Base-by-base conservation (phyloP, 192 early-diverging fungal genomes). In the Rhizophagus sp. region DNA sequence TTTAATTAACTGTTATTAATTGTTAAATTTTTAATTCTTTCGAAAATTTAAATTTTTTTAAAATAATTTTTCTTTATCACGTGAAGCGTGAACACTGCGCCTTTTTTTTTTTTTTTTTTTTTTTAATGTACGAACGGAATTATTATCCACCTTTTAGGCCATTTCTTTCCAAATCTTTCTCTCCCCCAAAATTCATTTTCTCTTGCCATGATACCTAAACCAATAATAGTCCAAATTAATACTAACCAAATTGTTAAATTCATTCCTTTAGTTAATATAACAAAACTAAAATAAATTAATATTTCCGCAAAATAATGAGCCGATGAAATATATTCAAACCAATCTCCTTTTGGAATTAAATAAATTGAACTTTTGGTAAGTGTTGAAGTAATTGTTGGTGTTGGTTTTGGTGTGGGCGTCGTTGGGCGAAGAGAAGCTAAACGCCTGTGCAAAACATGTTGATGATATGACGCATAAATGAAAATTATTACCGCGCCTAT, bases 301-400 rank as follows among this genome's bases (percentile, higher is more conserved):
- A 94, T 92, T 80, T 94, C 93, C 71, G 89, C 89, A 22, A 91
- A 85, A 73, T 91, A 94, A 83, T 94, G 93, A 36, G 93, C 92
- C 3, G 87, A 84, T 12, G 90, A 88, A 4, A 92, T 80, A 47
- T 84, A 84, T 62, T 88, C 78, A 79, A 93, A 94, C 89, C 91
- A 87, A 75, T 92, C 91, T 39, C 92, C 92, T 57, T 81, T 82
- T 1, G 93, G 92, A 25, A 94, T 84, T 62, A 79, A 83, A 78
- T 94, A 94, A 9, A 62, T 61, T n/a, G 62, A n/a, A 63, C 63
- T 41, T 9, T 22, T 34, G 27, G 49, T 17, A 9, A 52, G 65
- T 6, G 67, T 22, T 30, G 36, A 66, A 6, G 57, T 30, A 30
- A 1, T 67, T 1, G 52, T 0, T 36, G 41, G 0, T 44, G 41